Evolutionary conservation across 345 rosid genomes (phyloP), one percentile per base, ranked within the genome.

Genomic region (Atalantia buxifolia): DNA sequence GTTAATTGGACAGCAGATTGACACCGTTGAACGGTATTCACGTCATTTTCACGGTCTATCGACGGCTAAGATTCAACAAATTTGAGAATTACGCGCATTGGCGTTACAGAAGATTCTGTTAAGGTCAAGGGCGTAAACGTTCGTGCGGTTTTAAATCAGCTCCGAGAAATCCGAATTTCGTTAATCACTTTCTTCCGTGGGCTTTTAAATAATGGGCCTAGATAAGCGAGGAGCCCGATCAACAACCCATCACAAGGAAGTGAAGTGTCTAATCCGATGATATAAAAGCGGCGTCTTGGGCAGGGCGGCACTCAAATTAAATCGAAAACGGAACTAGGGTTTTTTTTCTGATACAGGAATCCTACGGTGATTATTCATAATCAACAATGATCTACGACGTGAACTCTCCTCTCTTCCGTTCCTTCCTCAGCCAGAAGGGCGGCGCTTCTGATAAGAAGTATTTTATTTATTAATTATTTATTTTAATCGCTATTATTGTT

Each of bases 401-500:
- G 57, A 94, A 88, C 87, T 96, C 98, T 25, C 90, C 83, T 69
- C 93, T 90, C 69, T 96, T 96, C 90, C 95, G 90, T 61, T 89
- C 97, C 25, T 96, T 96, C 92, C 92, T 96, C 83, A 94, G 98
- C 87, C 97, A 92, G 88, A 96, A 92, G 87, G 97, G 98, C 16
- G 91, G 94, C 78, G 79, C 93, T 69, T 92, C 98, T 63, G 98
- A 96, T 82, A 96, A 89, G 87, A 94, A 98, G 99, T 93, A 42
- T 14, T 36, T 53, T 24, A 38, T 48, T 62, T 24, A 38, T 53
- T 53, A 18, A 53, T 18, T 53, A 19, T 4, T 53, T 53, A 40
- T 30, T 55, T 57, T 67, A n/a, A 12, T 57, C 35, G 64, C 68
- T 42, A 4, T 77, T 7, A 36, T 2, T 60, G 0, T 31, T 0